Conservation (phyloP, 495 filamentous ascomycete species). For the Parachaetomium inaequale region DNA sequence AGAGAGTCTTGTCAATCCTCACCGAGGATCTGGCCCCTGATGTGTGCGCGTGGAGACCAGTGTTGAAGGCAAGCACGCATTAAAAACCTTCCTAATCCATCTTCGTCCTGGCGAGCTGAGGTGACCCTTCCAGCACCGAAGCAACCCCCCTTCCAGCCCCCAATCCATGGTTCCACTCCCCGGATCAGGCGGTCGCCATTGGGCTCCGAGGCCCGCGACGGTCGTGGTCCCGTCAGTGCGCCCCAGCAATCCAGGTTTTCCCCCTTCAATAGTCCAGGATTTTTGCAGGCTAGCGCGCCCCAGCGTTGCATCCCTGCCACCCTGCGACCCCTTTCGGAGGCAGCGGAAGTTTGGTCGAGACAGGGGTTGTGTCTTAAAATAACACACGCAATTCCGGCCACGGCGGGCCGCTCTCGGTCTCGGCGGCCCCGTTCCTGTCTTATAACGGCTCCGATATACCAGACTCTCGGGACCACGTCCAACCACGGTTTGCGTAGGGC, state of each 20-base stretch:
- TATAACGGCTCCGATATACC: not conserved
- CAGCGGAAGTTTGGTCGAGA: not conserved
- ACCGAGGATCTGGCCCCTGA: not conserved
- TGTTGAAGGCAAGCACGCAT: not conserved
- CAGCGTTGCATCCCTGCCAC: slow-evolving; percentile 19
- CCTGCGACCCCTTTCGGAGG: slow-evolving; percentile 5
- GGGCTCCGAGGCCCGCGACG: slow-evolving; percentile 4
- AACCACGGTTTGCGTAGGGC: too few species aligned
- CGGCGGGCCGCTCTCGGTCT: slow-evolving; percentile 10
- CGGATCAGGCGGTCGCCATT: slow-evolving; percentile 7
- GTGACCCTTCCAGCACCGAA: not conserved
- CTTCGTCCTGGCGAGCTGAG: slow-evolving; percentile 5
- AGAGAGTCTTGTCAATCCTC: not conserved
- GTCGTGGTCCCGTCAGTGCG: slow-evolving; percentile 13
- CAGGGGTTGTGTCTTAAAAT: slow-evolving; percentile 17
- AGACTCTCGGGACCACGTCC: not conserved
- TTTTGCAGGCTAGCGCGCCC: slow-evolving; percentile 14
- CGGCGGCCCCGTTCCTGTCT: not conserved
- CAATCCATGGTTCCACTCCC: slow-evolving; percentile 9
- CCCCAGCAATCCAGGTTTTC: slow-evolving; percentile 18
- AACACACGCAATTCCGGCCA: slow-evolving; percentile 11
- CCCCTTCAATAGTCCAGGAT: slow-evolving; percentile 23
- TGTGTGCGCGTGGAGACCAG: not conserved
- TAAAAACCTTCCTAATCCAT: slow-evolving; percentile 15
- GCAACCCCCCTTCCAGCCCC: too few species aligned